Evolutionary conservation across 495 filamentous ascomycete genomes (phyloP).

Genomic region (Trichoderma asperelloides): DNA sequence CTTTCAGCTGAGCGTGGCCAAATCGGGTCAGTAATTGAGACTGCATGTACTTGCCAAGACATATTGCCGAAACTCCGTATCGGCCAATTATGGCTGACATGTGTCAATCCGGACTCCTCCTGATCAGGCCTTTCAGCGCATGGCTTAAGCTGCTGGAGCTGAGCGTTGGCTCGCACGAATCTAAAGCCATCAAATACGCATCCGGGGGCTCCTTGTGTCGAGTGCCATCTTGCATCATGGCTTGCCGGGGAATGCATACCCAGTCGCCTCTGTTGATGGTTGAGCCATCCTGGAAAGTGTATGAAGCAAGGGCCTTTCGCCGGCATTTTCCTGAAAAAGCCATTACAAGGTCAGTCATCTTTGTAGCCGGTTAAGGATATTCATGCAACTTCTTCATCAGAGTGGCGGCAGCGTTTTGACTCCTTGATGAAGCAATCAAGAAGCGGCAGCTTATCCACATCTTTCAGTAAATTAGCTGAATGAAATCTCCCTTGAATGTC

Average conservation of each 20-base stretch:
- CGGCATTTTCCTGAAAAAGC: background rate
- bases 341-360: background rate
- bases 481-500: background rate
- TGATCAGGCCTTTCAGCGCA: background rate
- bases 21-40: background rate
- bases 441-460: slow-evolving; percentile 14
- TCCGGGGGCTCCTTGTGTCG: background rate
- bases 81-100: background rate
- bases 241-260: background rate
- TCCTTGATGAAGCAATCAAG: slow-evolving; percentile 33
- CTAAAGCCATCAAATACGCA: background rate
- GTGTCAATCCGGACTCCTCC: background rate
- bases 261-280: background rate
- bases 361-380: background rate
- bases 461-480: background rate
- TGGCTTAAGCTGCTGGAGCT: background rate
- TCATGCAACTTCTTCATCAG: background rate
- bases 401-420: slow-evolving; percentile 11
- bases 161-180: background rate
- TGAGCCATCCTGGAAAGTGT: background rate
- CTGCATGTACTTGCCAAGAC: background rate
- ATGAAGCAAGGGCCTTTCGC: background rate
- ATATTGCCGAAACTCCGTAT: background rate
- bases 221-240: background rate
- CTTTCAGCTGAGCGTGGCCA: background rate